These are phyloP conservation scores for Gamsiella multidivaricata DNA, from an alignment of 192 early-diverging fungal genomes.

Conservation along the genomic window DNA sequence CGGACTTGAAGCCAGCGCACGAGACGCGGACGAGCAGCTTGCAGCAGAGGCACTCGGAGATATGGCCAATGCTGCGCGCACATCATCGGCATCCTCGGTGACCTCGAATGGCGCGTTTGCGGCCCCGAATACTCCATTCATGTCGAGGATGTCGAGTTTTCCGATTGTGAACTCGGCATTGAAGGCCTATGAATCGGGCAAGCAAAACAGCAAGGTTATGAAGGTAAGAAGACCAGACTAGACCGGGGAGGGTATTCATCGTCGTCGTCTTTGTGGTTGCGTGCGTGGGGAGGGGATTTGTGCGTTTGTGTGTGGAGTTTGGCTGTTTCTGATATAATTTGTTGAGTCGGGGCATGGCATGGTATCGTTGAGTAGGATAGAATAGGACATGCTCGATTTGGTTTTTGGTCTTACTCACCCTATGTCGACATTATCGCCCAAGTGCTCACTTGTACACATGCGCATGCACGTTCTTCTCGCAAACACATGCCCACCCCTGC, in stretches of 20 bases:
- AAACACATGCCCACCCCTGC: too few relatives aligned
- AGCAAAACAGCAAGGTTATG: conserved; percentile 57
- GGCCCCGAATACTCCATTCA: conserved; percentile 62
- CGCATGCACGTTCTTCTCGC: too few relatives aligned
- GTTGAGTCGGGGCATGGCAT: not conserved
- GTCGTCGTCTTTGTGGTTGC: not conserved
- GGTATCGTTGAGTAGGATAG: too few relatives aligned
- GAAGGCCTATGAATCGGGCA: conserved; percentile 78
- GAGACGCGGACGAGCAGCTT: conserved; percentile 38
- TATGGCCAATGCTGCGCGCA: conserved; percentile 42
- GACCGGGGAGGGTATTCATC: not conserved
- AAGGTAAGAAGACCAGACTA: conserved; percentile 28
- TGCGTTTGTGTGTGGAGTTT: not conserved
- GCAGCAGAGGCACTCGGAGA: conserved; percentile 47
- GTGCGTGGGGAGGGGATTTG: not conserved
- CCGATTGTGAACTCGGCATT: conserved; percentile 83
- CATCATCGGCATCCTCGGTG: not conserved
- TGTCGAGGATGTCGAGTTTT: conserved; percentile 81
- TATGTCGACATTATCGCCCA: not conserved
- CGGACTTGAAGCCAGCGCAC: not conserved
- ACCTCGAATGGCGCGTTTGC: conserved; percentile 10
- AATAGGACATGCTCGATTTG: conserved; percentile 9
- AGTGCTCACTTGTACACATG: not conserved
- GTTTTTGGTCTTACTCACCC: too few relatives aligned
- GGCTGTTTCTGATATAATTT: not conserved